These are phyloP conservation scores for Alternaria tenuissima DNA, from an alignment of 2,329 filamentous ascomycete genomes.

Conservation along the genomic window DNA sequence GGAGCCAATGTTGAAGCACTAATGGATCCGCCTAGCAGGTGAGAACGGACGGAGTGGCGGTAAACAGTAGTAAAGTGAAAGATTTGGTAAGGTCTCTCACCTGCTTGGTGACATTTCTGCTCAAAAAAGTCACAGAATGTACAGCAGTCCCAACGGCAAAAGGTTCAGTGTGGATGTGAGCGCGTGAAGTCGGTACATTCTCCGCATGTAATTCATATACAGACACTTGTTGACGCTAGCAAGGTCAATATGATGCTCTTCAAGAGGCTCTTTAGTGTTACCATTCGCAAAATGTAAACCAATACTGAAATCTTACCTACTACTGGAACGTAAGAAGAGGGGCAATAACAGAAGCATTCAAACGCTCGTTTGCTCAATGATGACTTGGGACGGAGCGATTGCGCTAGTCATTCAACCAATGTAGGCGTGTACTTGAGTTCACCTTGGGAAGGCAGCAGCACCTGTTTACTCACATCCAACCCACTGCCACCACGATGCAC, in stretches of 20 bases:
- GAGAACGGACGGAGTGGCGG: background rate
- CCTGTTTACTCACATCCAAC: background rate
- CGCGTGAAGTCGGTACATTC: background rate
- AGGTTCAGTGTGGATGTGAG: too few species aligned
- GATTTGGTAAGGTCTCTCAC: background rate
- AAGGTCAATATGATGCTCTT: background rate
- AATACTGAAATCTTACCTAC: too few species aligned
- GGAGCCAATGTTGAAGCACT: background rate
- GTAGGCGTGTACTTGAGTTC: background rate
- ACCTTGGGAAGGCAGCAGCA: background rate
- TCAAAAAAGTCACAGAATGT: too few species aligned
- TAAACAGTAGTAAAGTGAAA: background rate
- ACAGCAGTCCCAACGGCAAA: too few species aligned
- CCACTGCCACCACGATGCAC: conserved; percentile 28
- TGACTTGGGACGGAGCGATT: background rate
- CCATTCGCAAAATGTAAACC: background rate
- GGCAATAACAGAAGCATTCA: background rate
- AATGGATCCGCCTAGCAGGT: background rate
- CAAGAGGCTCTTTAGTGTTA: background rate
- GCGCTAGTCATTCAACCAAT: background rate
- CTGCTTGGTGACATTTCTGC: background rate
- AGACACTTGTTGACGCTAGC: background rate
- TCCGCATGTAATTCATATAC: background rate
- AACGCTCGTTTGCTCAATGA: background rate
- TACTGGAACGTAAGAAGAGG: background rate